phyloP scores from a whole-genome alignment of 1,284 basidiomycete genomes.

The Prillingera fragicola region DNA sequence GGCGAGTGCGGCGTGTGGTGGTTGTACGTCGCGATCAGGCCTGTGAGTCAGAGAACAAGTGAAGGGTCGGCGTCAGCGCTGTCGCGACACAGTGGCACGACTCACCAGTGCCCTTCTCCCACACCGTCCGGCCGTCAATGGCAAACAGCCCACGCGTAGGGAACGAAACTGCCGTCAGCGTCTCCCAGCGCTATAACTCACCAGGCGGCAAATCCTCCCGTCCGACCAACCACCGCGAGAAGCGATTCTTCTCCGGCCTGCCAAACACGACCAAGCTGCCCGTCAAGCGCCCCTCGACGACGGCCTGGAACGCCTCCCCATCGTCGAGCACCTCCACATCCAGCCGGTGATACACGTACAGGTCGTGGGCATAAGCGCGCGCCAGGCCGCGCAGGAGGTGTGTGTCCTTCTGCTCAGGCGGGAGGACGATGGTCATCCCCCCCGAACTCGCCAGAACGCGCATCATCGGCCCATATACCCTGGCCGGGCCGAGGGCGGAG shows the following conservation, averaged over 20 bases:
- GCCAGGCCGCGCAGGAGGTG: conserved; percentile 52
- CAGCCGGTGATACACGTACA: conserved; percentile 64
- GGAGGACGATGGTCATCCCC: conserved; percentile 57
- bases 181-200: conserved; percentile 16
- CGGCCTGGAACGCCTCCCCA: conserved; percentile 45
- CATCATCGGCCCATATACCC: conserved; percentile 58
- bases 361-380: conserved; percentile 60
- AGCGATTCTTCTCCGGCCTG: conserved; percentile 36
- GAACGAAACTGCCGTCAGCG: conserved; percentile 39
- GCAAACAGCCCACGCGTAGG: conserved; percentile 27
- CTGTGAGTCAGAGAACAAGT: no score
- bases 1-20: conserved; percentile 66
- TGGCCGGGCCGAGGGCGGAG: conserved; percentile 16
- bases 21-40: no score
- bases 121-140: conserved; percentile 28
- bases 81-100: conserved; percentile 2
- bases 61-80: not conserved
- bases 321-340: conserved; percentile 59
- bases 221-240: conserved; percentile 29
- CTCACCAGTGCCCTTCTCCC: conserved; percentile 39
- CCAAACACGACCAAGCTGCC: conserved; percentile 58
- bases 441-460: conserved; percentile 56
- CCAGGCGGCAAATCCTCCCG: conserved; percentile 28
- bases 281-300: conserved; percentile 17
- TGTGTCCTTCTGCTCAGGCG: conserved; percentile 30